A percentile compares a stretch with the other conserved stretches of the same genome.
Evolutionary conservation across 768 basidiomycete species (phyloP).

Genomic region (Postia placenta): DNA sequence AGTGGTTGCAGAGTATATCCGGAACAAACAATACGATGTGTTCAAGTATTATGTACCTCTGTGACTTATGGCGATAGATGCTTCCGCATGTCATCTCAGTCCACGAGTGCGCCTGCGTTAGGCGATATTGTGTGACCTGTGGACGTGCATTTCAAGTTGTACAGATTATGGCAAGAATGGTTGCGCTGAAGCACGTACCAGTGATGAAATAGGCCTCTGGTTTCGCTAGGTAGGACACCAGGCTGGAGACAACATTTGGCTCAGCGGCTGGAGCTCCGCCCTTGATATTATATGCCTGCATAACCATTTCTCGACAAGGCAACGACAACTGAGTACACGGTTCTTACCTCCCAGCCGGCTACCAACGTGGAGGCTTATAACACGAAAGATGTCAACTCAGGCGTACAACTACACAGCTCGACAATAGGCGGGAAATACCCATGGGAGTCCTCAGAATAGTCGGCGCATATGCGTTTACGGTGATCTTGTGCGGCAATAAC

Average conservation of each 20-base stretch:
- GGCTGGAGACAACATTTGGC: constrained; percentile 4
- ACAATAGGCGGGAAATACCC: too few species aligned
- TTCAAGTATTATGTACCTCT: too few species aligned
- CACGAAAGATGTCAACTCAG: too few species aligned
- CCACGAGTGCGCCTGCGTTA: not conserved
- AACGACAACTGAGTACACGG: not conserved
- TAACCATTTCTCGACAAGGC: not conserved
- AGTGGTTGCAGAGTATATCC: too few species aligned
- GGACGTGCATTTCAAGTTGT: too few species aligned
- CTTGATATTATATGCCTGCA: not conserved
- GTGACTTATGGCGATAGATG: too few species aligned
- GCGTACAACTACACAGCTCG: too few species aligned
- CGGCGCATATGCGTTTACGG: constrained; percentile 23
- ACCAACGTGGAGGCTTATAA: too few species aligned
- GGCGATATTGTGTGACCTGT: constrained; percentile 2
- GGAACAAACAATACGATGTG: too few species aligned
- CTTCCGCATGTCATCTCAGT: too few species aligned
- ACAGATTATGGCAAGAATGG: too few species aligned
- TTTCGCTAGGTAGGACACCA: constrained; percentile 12
- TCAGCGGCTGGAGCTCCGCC: not conserved
- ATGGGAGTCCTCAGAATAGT: constrained; percentile 17
- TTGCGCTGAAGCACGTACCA: not conserved
- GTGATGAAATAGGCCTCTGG: constrained; percentile 15
- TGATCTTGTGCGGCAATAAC: constrained; percentile 16
- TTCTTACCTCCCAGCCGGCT: not conserved